Percentiles rank a stretch among this genome's conserved stretches.
Conservation (phyloP, 2,329 filamentous ascomycete genomes). For the Colletotrichum sublineola region DNA sequence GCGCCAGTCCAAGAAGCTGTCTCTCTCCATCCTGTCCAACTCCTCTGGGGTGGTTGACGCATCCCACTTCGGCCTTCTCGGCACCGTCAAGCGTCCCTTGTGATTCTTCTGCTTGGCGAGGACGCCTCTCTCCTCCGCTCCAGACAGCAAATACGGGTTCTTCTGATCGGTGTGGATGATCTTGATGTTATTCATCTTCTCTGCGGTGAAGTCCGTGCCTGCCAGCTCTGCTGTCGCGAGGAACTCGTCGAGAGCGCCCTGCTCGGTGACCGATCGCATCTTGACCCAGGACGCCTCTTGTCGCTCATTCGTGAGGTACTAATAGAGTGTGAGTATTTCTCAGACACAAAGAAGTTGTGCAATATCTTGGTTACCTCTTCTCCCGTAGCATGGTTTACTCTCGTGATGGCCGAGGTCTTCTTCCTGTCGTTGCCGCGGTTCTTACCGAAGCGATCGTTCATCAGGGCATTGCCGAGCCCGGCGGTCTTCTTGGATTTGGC, state of each 20-base stretch:
- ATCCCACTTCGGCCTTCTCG: slow-evolving; percentile 91
- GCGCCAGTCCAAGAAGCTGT: slow-evolving; percentile 88
- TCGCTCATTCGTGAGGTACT: slow-evolving; percentile 91
- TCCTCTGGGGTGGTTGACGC: slow-evolving; percentile 84
- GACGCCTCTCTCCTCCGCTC: slow-evolving; percentile 83
- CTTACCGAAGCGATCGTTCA: slow-evolving; percentile 98
- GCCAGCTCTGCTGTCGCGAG: slow-evolving; percentile 94
- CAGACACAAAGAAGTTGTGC: fast-evolving
- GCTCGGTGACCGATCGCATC: slow-evolving; percentile 98
- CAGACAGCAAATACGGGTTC: slow-evolving; percentile 92
- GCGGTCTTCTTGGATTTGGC: slow-evolving; percentile 96
- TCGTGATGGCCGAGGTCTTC: slow-evolving; percentile 70
- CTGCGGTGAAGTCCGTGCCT: slow-evolving; percentile 98
- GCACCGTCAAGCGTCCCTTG: slow-evolving; percentile 84
- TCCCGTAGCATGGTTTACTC: slow-evolving; percentile 83
- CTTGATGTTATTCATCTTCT: slow-evolving; percentile 99
- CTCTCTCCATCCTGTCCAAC: slow-evolving; percentile 83
- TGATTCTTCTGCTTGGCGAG: slow-evolving; percentile 88
- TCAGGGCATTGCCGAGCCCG: slow-evolving; percentile 95
- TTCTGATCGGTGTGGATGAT: slow-evolving; percentile 97
- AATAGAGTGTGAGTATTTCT: slow-evolving; percentile 44
- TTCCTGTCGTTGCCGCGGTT: slow-evolving; percentile 88
- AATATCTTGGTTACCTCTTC: slow-evolving; percentile 69
- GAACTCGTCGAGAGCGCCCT: slow-evolving; percentile 96
- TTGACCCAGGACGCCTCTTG: slow-evolving; percentile 98